Evolutionary conservation across 1,284 basidiomycete genomes (phyloP).

Genomic region (Anthracocystis setariae): DNA sequence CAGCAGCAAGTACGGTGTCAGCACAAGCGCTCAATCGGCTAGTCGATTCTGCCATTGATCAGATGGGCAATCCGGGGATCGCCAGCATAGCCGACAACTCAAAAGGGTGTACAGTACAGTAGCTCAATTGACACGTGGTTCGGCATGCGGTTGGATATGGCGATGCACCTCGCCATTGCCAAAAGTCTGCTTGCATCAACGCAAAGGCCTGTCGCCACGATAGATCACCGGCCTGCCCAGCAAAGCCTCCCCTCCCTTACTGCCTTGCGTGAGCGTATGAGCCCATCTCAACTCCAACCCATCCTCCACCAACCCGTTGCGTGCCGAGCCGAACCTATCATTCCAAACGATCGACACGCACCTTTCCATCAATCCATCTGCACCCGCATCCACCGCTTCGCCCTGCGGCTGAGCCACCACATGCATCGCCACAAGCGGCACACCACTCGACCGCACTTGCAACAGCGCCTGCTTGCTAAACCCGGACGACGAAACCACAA

Average conservation of each 20-base stretch:
- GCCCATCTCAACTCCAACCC: slow-evolving; percentile 37
- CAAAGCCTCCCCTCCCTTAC: background rate
- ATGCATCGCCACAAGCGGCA: slow-evolving; percentile 49
- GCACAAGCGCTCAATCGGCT: background rate
- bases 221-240: slow-evolving; percentile 29
- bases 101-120: no score
- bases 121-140: no score
- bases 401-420: slow-evolving; percentile 16
- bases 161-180: no score
- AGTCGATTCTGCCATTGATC: background rate
- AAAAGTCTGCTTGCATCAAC: background rate
- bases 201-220: slow-evolving; percentile 17
- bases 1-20: no score
- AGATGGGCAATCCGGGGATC: no score
- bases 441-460: slow-evolving; percentile 41
- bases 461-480: slow-evolving; percentile 55
- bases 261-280: slow-evolving; percentile 3
- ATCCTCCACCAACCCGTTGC: slow-evolving; percentile 21
- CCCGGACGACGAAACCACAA: slow-evolving; percentile 38
- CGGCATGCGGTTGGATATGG: background rate
- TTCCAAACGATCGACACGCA: slow-evolving; percentile 47
- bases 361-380: slow-evolving; percentile 8
- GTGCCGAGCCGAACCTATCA: slow-evolving; percentile 21
- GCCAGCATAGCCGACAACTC: no score
- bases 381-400: background rate